Conservation (phyloP, 306 rosid genomes). For the Styphnolobium japonicum region DNA sequence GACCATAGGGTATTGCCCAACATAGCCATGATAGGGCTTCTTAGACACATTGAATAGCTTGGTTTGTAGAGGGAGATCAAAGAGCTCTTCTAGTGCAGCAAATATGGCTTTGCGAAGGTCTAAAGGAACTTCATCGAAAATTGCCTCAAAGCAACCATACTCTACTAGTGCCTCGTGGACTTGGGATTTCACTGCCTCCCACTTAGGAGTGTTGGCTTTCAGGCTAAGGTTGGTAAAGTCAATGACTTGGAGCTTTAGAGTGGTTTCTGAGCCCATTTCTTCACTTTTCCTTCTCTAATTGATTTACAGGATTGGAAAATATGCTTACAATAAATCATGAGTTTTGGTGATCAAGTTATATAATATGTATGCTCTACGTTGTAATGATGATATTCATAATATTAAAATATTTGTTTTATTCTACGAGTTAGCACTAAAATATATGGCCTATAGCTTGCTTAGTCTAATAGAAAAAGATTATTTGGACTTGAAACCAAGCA, state of each 20-base stretch:
- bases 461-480: background rate
- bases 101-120: constrained; percentile 40
- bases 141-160: constrained; percentile 73
- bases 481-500: background rate
- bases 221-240: constrained; percentile 41
- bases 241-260: constrained; percentile 53
- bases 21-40: constrained; percentile 67
- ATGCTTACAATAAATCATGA: background rate
- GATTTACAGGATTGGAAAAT: background rate
- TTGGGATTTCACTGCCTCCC: constrained; percentile 55
- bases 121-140: constrained; percentile 44
- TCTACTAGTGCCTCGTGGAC: constrained; percentile 55
- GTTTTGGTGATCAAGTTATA: background rate
- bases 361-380: background rate
- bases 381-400: background rate
- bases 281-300: constrained; percentile 6
- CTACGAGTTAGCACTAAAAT: background rate
- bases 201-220: constrained; percentile 32
- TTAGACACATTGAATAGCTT: constrained; percentile 50
- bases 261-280: constrained; percentile 49
- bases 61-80: constrained; percentile 67
- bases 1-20: constrained; percentile 57
- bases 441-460: background rate
- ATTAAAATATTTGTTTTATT: background rate
- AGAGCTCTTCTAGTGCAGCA: constrained; percentile 45